A percentile compares a stretch with the other conserved stretches of the same genome.
Conservation (phyloP, 2,329 filamentous ascomycete species). For the Aspergillus hiratsukae region DNA sequence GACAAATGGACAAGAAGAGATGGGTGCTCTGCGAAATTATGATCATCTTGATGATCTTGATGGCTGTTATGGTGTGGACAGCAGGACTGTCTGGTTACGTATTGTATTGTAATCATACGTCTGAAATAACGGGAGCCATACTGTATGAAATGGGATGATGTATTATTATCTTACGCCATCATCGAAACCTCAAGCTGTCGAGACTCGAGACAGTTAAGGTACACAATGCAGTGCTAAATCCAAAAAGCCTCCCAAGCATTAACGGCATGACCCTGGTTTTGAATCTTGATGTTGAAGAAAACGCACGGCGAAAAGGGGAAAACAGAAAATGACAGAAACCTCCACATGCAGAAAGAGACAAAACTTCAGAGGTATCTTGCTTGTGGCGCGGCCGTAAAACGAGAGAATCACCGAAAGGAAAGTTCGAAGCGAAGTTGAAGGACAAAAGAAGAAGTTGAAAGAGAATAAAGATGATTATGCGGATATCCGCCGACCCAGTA, state of each 20-base stretch:
- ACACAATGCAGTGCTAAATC: background rate
- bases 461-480: constrained; percentile 5
- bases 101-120: background rate
- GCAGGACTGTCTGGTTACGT: background rate
- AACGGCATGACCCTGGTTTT: background rate
- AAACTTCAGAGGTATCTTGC: background rate
- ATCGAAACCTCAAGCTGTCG: background rate
- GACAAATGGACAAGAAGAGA: background rate
- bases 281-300: background rate
- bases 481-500: constrained; percentile 13
- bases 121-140: background rate
- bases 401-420: background rate
- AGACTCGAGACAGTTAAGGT: background rate
- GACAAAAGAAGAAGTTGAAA: background rate
- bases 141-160: background rate
- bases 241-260: background rate
- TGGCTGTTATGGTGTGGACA: background rate
- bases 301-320: background rate
- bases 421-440: background rate
- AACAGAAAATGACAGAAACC: background rate
- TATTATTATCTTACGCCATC: background rate
- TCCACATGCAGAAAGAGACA: background rate
- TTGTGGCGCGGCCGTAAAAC: background rate
- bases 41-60: background rate
- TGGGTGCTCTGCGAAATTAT: background rate